A percentile compares a stretch with the other conserved stretches of the same genome.
These are phyloP conservation scores for Apiotrichum porosum DNA, from an alignment of 1,284 basidiomycete genomes.

Conservation along the genomic window DNA sequence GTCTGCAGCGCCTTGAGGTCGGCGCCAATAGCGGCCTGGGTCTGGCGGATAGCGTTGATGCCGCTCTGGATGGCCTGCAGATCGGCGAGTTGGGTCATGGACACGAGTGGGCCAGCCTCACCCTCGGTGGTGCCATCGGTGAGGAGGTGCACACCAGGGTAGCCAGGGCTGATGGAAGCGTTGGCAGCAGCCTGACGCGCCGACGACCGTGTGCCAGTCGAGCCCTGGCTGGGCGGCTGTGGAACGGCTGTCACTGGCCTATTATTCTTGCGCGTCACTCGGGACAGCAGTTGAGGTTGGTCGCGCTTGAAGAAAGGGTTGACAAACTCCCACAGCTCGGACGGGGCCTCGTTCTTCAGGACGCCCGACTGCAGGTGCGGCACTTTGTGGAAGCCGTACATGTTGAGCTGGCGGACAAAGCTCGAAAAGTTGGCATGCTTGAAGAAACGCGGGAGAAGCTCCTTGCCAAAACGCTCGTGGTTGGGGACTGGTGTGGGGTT, in stretches of 20 bases:
- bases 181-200: constrained; percentile 25
- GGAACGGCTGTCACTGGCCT: constrained; percentile 28
- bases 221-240: constrained; percentile 6
- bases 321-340: constrained; percentile 89
- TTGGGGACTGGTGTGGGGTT: constrained; percentile 66
- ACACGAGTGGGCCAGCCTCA: constrained; percentile 29
- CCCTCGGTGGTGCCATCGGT: constrained; percentile 44
- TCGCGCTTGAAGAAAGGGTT: constrained; percentile 84
- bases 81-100: constrained; percentile 32
- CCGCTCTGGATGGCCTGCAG: constrained; percentile 55
- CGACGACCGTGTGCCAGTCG: constrained; percentile 28
- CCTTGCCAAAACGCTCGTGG: constrained; percentile 84
- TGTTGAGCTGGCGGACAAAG: constrained; percentile 94
- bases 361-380: constrained; percentile 94
- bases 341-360: constrained; percentile 69
- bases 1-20: constrained; percentile 84
- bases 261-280: constrained; percentile 74
- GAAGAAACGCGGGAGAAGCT: constrained; percentile 89
- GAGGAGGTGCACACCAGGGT: constrained; percentile 29
- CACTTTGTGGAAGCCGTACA: constrained; percentile 95
- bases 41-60: constrained; percentile 81
- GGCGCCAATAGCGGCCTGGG: constrained; percentile 81
- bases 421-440: constrained; percentile 93
- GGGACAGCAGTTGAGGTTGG: constrained; percentile 82
- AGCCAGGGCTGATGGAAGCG: constrained; percentile 8